phyloP scores from a whole-genome alignment of 2,329 filamentous ascomycete species.

The Leptosphaerulina australis region DNA sequence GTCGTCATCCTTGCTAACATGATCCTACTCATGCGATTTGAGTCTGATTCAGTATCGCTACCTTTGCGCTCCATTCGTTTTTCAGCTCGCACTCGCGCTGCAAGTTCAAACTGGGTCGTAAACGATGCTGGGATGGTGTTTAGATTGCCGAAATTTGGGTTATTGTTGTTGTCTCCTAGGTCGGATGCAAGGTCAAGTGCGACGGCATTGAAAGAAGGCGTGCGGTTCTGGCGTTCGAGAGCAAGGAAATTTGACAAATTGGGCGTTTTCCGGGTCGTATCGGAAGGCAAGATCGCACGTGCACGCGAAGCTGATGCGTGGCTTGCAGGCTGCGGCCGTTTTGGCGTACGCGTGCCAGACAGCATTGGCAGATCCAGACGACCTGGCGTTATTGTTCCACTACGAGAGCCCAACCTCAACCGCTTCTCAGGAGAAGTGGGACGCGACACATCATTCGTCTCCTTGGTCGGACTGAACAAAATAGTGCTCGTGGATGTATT shows the following conservation, averaged over 20 bases:
- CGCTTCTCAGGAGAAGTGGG: constrained; percentile 40
- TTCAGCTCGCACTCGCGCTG: constrained; percentile 33
- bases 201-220: constrained; percentile 67
- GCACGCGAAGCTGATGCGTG: constrained; percentile 38
- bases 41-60: constrained; percentile 42
- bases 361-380: constrained; percentile 27
- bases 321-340: constrained; percentile 36
- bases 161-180: constrained; percentile 65
- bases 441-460: constrained; percentile 47
- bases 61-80: constrained; percentile 29
- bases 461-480: constrained; percentile 71
- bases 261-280: constrained; percentile 62
- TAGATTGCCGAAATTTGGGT: constrained; percentile 66
- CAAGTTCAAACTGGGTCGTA: constrained; percentile 66
- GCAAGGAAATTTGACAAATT: constrained; percentile 62
- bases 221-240: constrained; percentile 54
- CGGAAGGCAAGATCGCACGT: constrained; percentile 49
- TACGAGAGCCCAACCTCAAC: constrained; percentile 39
- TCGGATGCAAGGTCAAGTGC: constrained; percentile 75
- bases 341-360: constrained; percentile 51
- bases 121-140: constrained; percentile 75
- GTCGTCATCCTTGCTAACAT: constrained; percentile 92
- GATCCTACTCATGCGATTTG: constrained; percentile 65
- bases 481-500: constrained; percentile 84
- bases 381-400: constrained; percentile 44